Evolutionary conservation across 192 early-diverging fungal genomes (phyloP).

Genomic region (Entomortierella beljakovae): DNA sequence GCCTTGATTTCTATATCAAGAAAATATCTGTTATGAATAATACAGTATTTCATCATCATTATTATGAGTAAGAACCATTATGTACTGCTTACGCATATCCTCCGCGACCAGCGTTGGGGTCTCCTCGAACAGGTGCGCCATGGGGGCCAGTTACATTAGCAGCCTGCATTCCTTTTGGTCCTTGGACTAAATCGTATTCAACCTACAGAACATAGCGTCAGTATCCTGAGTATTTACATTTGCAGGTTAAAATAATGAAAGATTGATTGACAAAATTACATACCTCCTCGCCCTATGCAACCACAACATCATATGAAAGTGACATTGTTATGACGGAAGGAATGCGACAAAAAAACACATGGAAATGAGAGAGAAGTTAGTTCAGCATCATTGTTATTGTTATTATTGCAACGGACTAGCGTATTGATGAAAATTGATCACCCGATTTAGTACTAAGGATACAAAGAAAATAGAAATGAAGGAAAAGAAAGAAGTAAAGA

Average conservation of each 20-base stretch:
- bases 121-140: conserved; percentile 80
- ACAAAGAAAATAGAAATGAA: conserved; percentile 1
- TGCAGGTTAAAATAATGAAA: neutral
- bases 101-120: conserved; percentile 65
- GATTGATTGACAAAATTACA: neutral
- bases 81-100: conserved; percentile 28
- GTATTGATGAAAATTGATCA: too few relatives aligned
- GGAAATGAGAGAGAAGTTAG: too few relatives aligned
- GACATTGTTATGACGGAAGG: too few relatives aligned
- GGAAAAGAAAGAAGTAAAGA: conserved; percentile 2
- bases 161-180: conserved; percentile 87
- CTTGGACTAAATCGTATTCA: conserved; percentile 75
- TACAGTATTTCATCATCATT: neutral
- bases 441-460: neutral
- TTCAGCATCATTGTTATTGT: too few relatives aligned
- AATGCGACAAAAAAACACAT: too few relatives aligned
- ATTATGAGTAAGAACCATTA: neutral
- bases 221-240: neutral
- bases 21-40: neutral
- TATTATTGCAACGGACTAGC: too few relatives aligned
- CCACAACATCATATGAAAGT: too few relatives aligned
- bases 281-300: conserved; percentile 58
- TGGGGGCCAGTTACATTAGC: conserved; percentile 83
- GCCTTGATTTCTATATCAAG: neutral
- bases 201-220: conserved; percentile 54